These are phyloP conservation scores for Cucumis cinereus DNA, from an alignment of 306 rosid species.

Conservation along the genomic window DNA sequence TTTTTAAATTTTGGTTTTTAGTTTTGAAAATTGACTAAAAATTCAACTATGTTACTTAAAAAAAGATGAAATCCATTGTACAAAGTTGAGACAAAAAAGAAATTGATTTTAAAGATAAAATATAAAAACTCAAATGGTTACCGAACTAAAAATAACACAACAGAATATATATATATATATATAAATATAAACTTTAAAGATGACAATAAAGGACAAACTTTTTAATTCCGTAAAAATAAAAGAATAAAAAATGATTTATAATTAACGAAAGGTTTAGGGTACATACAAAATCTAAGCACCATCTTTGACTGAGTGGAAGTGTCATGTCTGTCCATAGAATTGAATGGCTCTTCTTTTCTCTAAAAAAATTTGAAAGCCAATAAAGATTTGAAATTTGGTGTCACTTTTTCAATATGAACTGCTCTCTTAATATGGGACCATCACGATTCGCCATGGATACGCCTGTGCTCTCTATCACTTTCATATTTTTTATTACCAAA, in stretches of 20 bases:
- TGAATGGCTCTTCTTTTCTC: neutral
- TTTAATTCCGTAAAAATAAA: neutral
- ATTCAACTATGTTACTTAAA: too few species aligned
- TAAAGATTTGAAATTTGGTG: neutral
- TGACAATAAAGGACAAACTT: neutral
- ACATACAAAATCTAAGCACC: neutral
- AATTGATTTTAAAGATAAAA: too few species aligned
- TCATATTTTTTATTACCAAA: neutral
- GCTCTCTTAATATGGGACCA: neutral
- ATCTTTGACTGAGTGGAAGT: neutral
- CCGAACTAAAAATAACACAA: too few species aligned
- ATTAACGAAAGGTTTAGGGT: neutral
- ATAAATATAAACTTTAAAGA: neutral
- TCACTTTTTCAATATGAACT: neutral
- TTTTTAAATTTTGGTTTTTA: too few species aligned
- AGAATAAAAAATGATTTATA: neutral
- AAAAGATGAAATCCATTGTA: too few species aligned
- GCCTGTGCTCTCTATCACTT: neutral
- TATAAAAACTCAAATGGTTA: too few species aligned
- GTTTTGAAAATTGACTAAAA: too few species aligned
- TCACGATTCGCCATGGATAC: constrained; percentile 6
- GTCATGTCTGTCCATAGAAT: neutral
- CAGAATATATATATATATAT: too few species aligned
- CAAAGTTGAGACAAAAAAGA: too few species aligned
- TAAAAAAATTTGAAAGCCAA: neutral